Percentiles rank a stretch among this genome's conserved stretches.
These are phyloP conservation scores for Aspergillus cavernicola DNA, from an alignment of 495 filamentous ascomycete genomes.

Conservation along the genomic window DNA sequence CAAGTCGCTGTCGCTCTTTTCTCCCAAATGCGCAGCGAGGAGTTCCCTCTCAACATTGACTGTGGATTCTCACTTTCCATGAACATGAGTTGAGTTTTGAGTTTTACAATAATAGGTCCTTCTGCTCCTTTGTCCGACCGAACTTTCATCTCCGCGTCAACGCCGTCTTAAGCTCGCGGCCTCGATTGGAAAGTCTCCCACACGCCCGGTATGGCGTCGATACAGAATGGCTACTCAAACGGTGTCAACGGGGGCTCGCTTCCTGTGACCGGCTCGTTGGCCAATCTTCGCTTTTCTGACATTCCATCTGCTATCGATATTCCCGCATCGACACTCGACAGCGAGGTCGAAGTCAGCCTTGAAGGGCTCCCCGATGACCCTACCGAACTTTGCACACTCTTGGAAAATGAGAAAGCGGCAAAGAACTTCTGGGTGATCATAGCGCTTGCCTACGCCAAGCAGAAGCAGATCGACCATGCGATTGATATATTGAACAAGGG, in stretches of 20 bases:
- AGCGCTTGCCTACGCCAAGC: slow-evolving; percentile 94
- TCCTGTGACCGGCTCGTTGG: slow-evolving; percentile 17
- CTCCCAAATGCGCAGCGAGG: neutral
- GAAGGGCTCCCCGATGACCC: slow-evolving; percentile 89
- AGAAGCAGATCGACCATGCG: slow-evolving; percentile 85
- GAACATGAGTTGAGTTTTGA: slow-evolving; percentile 42
- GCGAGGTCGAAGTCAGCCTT: slow-evolving; percentile 90
- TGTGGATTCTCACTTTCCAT: neutral
- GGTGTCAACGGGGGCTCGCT: slow-evolving; percentile 37
- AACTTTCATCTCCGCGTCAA: slow-evolving; percentile 14
- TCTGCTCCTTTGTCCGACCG: slow-evolving; percentile 8
- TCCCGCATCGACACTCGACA: slow-evolving; percentile 73
- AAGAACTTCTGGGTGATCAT: slow-evolving; percentile 94
- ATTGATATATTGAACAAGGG: slow-evolving; percentile 90
- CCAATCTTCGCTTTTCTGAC: slow-evolving; percentile 69
- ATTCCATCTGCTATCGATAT: slow-evolving; percentile 88
- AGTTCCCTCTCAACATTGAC: neutral
- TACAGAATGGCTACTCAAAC: slow-evolving; percentile 54
- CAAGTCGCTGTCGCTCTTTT: neutral
- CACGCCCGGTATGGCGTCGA: slow-evolving; percentile 48
- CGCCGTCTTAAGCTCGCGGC: neutral
- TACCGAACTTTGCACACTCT: slow-evolving; percentile 86
- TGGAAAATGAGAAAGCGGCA: slow-evolving; percentile 86
- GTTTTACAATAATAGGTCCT: slow-evolving; percentile 13
- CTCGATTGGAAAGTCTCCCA: neutral